Percentiles rank a stretch among this genome's conserved stretches.
Evolutionary conservation across 139 green algal genomes (phyloP).

Genomic region (Zygnema circumcarinatum): DNA sequence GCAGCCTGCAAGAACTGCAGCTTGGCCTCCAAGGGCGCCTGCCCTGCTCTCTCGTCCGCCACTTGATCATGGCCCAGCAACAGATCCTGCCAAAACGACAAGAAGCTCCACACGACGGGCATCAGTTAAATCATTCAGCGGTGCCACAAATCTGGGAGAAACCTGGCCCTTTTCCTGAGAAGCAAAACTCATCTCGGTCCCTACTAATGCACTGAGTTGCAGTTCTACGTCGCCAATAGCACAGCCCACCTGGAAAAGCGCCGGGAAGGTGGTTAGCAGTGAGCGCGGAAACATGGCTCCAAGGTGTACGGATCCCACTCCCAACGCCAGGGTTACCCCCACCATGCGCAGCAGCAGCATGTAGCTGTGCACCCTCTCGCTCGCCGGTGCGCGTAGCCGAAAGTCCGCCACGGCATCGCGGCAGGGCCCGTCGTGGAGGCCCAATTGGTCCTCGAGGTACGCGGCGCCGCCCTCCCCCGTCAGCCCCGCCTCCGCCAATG

Average conservation of each 20-base stretch:
- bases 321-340: conserved; percentile 11
- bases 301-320: conserved; percentile 16
- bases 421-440: conserved; percentile 28
- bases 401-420: conserved; percentile 35
- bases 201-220: too few relatives aligned
- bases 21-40: background rate
- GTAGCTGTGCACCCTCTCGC: conserved; percentile 26
- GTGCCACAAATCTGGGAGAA: too few relatives aligned
- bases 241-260: conserved; percentile 26
- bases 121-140: too few relatives aligned
- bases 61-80: background rate
- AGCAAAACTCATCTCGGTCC: too few relatives aligned
- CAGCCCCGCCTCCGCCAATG: conserved; percentile 16
- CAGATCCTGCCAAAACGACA: background rate
- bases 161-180: too few relatives aligned
- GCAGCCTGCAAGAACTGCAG: conserved; percentile 32
- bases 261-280: conserved; percentile 21
- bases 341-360: conserved; percentile 50
- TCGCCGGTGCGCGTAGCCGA: background rate
- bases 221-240: too few relatives aligned
- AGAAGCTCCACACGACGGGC: too few relatives aligned
- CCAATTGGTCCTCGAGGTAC: conserved; percentile 10
- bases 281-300: conserved; percentile 20
- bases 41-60: background rate
- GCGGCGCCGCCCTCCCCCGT: background rate